Base-by-base conservation (phyloP, 2,329 filamentous ascomycete genomes). In the Colletotrichum somersetense region DNA sequence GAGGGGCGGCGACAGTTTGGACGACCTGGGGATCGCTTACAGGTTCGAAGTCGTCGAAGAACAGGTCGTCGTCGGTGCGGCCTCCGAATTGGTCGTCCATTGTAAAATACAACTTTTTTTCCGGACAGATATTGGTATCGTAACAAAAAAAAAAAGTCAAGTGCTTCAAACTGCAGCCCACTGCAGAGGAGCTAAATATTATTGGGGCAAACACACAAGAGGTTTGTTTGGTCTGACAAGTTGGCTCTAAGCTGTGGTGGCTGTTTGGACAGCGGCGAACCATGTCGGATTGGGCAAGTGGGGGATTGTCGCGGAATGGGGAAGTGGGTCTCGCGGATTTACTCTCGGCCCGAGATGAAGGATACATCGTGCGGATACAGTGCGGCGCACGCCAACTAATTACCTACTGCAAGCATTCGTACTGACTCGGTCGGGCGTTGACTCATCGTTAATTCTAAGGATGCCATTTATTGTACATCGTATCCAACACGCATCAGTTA, bases 81-180 rank as follows among this genome's bases (percentile, higher is more conserved):
- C 88, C 88, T 71, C 86, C 85, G 75, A 90, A 90, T 76, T 90
- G 88, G 74, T 90, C 88, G 30, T 90, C 88, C 88, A 90, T 90
- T 73, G 53, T 67, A 67, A 57, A 10, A 14, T 20, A 3, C 1
- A 10, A 10, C 4, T 20, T 44, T 44, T 3, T n/a, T 16, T 26
- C 40, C n/a, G 26, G 30, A 23, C 20, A 16, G n/a, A 10, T 46
- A 4, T 16, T 4, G 11, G 7, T 63, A 64, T 14, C 35, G 65
- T 59, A 35, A 52, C 44, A 52, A 52, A 62, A 50, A 26, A 50
- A 26, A 26, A 26, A 26, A 50, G 33, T 2, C 20, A n/a, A n/a
- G 23, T 42, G 35, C 18, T 20, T 40, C 10, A 12, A 46, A 46
- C 2, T 33, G 44, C 18, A 20, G 35, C 30, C 30, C 18, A 26